Percentiles rank a stretch among this genome's conserved stretches.
phyloP scores from a whole-genome alignment of 768 basidiomycete species.

The Phaffia australis region DNA sequence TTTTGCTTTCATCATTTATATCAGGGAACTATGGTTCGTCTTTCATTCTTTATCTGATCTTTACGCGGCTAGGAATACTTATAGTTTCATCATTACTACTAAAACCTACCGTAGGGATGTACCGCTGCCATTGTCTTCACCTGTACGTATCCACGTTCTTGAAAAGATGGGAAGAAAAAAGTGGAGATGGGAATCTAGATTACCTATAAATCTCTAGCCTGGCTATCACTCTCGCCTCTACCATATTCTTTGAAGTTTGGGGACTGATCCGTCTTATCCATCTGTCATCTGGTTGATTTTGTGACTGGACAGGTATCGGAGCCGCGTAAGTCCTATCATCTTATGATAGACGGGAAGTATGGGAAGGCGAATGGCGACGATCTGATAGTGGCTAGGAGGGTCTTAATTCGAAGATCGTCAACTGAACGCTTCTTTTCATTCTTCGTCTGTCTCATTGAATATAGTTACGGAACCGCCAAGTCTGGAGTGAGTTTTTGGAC shows the following conservation, averaged over 20 bases:
- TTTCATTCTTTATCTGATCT: not conserved
- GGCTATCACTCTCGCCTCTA: too few species aligned
- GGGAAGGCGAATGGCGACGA: not conserved
- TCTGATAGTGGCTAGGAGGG: not conserved
- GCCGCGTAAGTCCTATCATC: constrained; percentile 13
- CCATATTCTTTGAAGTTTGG: not conserved
- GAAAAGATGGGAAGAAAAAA: not conserved
- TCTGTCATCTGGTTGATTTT: not conserved
- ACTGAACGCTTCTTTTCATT: not conserved
- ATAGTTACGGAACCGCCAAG: constrained; percentile 96
- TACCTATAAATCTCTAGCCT: not conserved
- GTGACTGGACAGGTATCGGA: constrained; percentile 15
- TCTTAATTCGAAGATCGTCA: not conserved
- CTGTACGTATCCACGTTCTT: constrained; percentile 49
- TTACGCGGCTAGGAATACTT: not conserved
- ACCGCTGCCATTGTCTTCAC: constrained; percentile 96
- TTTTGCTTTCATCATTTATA: not conserved
- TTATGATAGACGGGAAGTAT: not conserved
- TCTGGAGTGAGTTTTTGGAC: constrained; percentile 54
- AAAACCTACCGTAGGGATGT: constrained; percentile 57
- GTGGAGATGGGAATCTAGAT: not conserved
- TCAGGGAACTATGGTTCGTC: not conserved
- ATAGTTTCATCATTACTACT: not conserved
- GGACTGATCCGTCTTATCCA: not conserved
- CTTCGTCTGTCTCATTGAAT: not conserved